A percentile compares a stretch with the other conserved stretches of the same genome.
Evolutionary conservation across 176 grass and related monocot species (phyloP).

Genomic region (Oryza officinalis): DNA sequence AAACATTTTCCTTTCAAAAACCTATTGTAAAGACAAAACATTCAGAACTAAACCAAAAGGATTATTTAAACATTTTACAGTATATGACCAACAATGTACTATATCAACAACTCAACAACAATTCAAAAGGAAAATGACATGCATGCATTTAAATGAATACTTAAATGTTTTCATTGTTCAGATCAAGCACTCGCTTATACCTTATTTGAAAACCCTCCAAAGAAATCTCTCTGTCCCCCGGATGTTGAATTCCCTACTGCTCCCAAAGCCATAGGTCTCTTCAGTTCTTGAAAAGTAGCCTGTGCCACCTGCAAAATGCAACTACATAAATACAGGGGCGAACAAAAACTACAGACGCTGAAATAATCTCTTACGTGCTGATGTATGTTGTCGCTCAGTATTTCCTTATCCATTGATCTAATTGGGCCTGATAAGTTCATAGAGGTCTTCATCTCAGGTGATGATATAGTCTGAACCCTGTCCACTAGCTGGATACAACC

Average conservation of each 20-base stretch:
- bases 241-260: slow-evolving; percentile 52
- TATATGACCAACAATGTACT: not conserved
- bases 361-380: slow-evolving; percentile 35
- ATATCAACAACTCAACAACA: slow-evolving; percentile 19
- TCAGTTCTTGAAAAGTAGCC: slow-evolving; percentile 50
- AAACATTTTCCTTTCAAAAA: slow-evolving; percentile 16
- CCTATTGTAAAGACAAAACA: not conserved
- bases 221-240: slow-evolving; percentile 36
- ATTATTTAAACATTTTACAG: not conserved
- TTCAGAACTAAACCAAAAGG: not conserved
- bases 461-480: slow-evolving; percentile 26
- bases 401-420: slow-evolving; percentile 42
- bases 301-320: slow-evolving; percentile 20
- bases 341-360: slow-evolving; percentile 9
- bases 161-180: not conserved
- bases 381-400: slow-evolving; percentile 38
- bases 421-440: slow-evolving; percentile 17
- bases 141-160: slow-evolving; percentile 25
- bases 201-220: slow-evolving; percentile 43
- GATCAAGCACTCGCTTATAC: slow-evolving; percentile 28
- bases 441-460: slow-evolving; percentile 28
- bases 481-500: slow-evolving; percentile 16
- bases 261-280: slow-evolving; percentile 55
- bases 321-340: slow-evolving; percentile 11
- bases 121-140: slow-evolving; percentile 8